Evolutionary conservation across 139 green algal genomes (phyloP).

Genomic region (Chlorella vulgaris): DNA sequence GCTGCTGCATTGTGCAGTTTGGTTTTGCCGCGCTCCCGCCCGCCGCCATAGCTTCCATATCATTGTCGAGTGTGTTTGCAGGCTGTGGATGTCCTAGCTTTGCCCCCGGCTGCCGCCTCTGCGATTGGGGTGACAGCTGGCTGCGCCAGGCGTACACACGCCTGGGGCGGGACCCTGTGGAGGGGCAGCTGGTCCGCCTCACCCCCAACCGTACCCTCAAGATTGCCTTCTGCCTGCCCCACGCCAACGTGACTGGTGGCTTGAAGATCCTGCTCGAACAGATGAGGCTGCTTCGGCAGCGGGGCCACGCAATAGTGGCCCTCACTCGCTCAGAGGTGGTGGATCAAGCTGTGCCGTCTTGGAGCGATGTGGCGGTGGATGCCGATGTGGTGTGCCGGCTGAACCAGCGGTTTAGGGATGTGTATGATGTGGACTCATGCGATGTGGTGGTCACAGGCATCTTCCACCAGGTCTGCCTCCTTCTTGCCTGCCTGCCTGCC

Average conservation of each 20-base stretch:
- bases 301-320: constrained; percentile 57
- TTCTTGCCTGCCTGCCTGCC: not conserved
- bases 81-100: constrained; percentile 17
- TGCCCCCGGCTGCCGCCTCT: constrained; percentile 18
- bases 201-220: constrained; percentile 47
- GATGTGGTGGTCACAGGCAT: constrained; percentile 76
- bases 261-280: constrained; percentile 72
- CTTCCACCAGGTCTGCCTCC: constrained; percentile 65
- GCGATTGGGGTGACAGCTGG: constrained; percentile 27
- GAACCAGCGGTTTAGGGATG: constrained; percentile 60
- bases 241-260: constrained; percentile 68
- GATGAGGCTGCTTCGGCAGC: constrained; percentile 44
- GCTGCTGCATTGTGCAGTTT: no score
- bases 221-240: constrained; percentile 64
- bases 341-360: constrained; percentile 60
- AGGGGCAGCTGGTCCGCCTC: constrained; percentile 33
- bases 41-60: no score
- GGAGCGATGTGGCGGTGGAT: constrained; percentile 55
- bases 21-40: no score
- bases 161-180: not conserved
- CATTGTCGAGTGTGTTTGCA: no score
- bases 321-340: constrained; percentile 66
- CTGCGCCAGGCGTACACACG: constrained; percentile 14
- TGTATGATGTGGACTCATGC: constrained; percentile 53
- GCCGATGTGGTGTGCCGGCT: constrained; percentile 56